Conservation (phyloP, 164 flowering plant species). For the Chimonanthus praecox region DNA sequence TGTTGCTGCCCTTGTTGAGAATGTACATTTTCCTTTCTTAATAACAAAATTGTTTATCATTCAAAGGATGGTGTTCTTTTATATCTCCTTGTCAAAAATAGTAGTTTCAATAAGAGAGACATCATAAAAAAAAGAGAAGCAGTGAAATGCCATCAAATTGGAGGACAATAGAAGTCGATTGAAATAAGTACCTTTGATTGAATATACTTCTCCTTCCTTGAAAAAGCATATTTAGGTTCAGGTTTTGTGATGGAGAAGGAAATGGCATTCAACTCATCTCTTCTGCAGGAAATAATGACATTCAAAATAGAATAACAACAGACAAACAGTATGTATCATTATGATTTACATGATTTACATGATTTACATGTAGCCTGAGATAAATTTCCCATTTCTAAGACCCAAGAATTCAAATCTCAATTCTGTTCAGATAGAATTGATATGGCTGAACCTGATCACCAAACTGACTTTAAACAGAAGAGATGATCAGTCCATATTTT, state of each 20-base stretch:
- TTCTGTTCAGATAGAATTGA: not conserved
- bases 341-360: not conserved
- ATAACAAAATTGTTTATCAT: too few relatives aligned
- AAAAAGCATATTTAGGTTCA: slow-evolving; percentile 40
- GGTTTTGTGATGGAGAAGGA: slow-evolving; percentile 44
- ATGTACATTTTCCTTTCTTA: too few relatives aligned
- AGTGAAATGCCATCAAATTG: too few relatives aligned
- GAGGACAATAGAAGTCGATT: not conserved
- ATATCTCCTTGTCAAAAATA: too few relatives aligned
- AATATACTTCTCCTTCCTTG: slow-evolving; percentile 33
- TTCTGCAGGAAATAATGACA: slow-evolving; percentile 31
- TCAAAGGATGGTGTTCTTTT: too few relatives aligned
- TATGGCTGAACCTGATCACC: not conserved
- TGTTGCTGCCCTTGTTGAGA: too few relatives aligned
- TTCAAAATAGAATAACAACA: not conserved
- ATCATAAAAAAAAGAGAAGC: too few relatives aligned
- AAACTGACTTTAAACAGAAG: not conserved
- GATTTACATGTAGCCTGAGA: not conserved
- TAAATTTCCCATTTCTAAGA: not conserved
- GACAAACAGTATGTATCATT: not conserved
- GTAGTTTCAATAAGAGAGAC: too few relatives aligned
- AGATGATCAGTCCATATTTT: not conserved
- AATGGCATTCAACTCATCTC: slow-evolving; percentile 22
- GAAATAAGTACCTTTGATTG: slow-evolving; percentile 33
- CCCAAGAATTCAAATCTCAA: not conserved